Base-by-base conservation (phyloP, 1,284 basidiomycete genomes). In the Malassezia caprae region DNA sequence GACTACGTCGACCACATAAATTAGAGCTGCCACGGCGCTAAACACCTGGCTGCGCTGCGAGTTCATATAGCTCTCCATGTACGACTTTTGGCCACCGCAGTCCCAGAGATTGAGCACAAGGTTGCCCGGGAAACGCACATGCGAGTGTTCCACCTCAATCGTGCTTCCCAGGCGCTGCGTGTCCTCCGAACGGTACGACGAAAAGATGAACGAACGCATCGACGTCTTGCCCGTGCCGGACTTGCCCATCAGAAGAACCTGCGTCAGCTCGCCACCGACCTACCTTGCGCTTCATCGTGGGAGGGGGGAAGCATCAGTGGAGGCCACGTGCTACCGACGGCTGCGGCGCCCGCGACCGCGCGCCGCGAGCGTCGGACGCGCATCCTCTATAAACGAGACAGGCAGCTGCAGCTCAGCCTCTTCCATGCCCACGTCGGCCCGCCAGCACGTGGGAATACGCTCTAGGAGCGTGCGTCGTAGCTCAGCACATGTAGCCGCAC, bases 131-230 rank as follows among this genome's bases (percentile, higher is more conserved):
- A 99, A 96, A 41, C 90, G 87, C 58, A 98, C 88, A 69, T 96
- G 90, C 62, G 91, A 93, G 73, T 91, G 88, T 76, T 98, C 94
- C 57, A 98, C 90, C 72, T 96, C 94, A 62, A 96, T 90, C 1
- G 93, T 98, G 21, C 90, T 90, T 23, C 91, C 91, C 15, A 98
- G 81, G 15, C 91, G 83, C 34, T 87, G 82, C 2, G 93, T 96
- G 60, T 94, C 82, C 46, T 86, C 86, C 2, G 93, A 89, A 17
- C 88, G 87, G 69, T 93, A 91, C 73, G 93, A 91, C 35, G 90
- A 91, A 76, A 99, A 99, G 72, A 99, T 96, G 76, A 99, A 86
- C 24, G 90, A 91, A 44, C 93, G 84, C 93, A 99, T 99, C 8
- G 91, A 96, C 12, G 94, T 96, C 80, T 82, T 82, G 40, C 80